phyloP scores from a whole-genome alignment of 2,329 filamentous ascomycete species.

The Alternaria sp. region DNA sequence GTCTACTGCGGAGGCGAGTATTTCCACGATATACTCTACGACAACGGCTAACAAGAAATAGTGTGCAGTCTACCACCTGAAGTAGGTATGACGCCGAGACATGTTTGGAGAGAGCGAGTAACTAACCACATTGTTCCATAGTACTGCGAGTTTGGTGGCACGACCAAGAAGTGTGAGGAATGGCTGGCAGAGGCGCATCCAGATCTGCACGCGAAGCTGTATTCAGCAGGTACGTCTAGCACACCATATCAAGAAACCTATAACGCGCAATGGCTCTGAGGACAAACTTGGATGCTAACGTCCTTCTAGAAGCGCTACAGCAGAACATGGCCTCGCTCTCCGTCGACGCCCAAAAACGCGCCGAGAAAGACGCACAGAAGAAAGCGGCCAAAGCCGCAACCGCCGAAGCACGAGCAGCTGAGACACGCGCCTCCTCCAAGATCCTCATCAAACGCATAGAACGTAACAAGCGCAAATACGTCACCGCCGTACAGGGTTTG shows the following conservation, averaged over 20 bases:
- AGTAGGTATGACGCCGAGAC: conserved; percentile 60
- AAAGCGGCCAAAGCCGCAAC: conserved; percentile 94
- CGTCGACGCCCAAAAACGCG: conserved; percentile 90
- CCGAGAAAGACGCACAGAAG: conserved; percentile 94
- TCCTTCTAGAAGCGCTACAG: conserved; percentile 67
- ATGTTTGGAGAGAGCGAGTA: neutral
- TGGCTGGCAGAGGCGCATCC: conserved; percentile 84
- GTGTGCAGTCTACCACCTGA: conserved; percentile 73
- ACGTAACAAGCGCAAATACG: conserved; percentile 96
- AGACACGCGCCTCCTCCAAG: conserved; percentile 82
- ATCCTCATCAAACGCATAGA: conserved; percentile 96
- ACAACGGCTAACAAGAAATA: conserved; percentile 44
- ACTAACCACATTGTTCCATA: conserved; percentile 53
- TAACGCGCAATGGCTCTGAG: neutral
- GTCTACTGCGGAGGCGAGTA: conserved; percentile 69
- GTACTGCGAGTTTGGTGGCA: conserved; percentile 99
- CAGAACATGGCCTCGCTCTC: conserved; percentile 86
- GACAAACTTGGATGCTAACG: conserved; percentile 3
- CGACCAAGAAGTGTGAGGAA: conserved; percentile 94
- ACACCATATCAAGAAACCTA: neutral
- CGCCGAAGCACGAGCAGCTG: conserved; percentile 81
- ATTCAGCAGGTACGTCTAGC: conserved; percentile 75
- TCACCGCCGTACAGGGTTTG: conserved; percentile 89
- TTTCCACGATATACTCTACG: neutral
- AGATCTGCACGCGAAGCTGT: conserved; percentile 78